Percentiles rank a stretch among this genome's conserved stretches.
These are phyloP conservation scores for Lolium perenne DNA, from an alignment of 176 grass and related monocot genomes.

Conservation along the genomic window DNA sequence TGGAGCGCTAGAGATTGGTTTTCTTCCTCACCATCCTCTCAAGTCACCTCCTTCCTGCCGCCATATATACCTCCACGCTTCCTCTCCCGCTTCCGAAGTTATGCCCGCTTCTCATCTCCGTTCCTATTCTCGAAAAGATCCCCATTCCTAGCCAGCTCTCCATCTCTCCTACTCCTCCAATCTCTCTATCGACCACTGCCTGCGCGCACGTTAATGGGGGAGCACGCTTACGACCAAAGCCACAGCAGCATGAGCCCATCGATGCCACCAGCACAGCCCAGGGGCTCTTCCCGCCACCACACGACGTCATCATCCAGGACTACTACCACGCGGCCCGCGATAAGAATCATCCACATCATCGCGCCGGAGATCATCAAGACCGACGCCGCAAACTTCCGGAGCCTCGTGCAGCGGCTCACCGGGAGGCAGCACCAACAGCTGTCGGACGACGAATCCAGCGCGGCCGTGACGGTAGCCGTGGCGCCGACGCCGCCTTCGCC, in stretches of 20 bases:
- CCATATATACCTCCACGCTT: conserved; percentile 41
- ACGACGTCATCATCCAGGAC: background rate
- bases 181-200: background rate
- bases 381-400: conserved; percentile 79
- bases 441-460: background rate
- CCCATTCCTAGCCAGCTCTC: background rate
- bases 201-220: conserved; percentile 27
- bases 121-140: background rate
- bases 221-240: conserved; percentile 32
- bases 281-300: background rate
- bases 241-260: conserved; percentile 34
- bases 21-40: background rate
- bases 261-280: background rate
- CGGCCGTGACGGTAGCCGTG: background rate
- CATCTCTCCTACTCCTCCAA: background rate
- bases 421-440: conserved; percentile 33
- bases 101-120: background rate
- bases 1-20: background rate
- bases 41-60: background rate
- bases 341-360: conserved; percentile 76
- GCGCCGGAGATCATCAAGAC: conserved; percentile 93
- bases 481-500: background rate
- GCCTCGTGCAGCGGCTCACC: conserved; percentile 88
- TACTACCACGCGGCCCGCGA: conserved; percentile 51
- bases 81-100: background rate